Evolutionary conservation across 2,329 filamentous ascomycete genomes (phyloP), one percentile per base, ranked within the genome.

Genomic region (Diaporthe citriasiana): DNA sequence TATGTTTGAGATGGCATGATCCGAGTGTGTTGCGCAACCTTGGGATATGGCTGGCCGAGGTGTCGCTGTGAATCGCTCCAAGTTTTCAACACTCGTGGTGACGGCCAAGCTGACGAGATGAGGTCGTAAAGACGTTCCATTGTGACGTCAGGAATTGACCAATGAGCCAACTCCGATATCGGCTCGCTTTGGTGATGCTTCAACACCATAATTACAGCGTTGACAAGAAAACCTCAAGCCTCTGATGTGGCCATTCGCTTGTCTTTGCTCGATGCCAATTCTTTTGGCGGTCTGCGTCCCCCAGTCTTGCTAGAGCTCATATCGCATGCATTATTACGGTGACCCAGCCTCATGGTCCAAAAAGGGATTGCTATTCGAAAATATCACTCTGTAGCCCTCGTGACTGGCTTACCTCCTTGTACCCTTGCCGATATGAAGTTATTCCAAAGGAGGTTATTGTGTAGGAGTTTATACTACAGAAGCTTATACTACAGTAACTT

Each of bases 1-100:
- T 65, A 76, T 6, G 75, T 73, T 47, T 73, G 72, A 1, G 75
- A 45, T 5, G 70, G 56, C 75, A 76, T 76, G 45, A 7, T 66
- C 0, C 2, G 5, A 15, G 10, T 47, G 17, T 38, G 33, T 4
- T 19, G 5, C 5, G 25, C 22, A 8, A 8, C 17, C 4, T 40
- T n/a, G 1, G 17, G 12, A 19, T 25, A 13, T 50, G 12, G 17
- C 9, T 25, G 42, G 27, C 1, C 0, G 19, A 19, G 47, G 27
- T 40, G 15, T 12, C 13, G 19, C 19, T 3, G n/a, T 51, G 5
- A 25, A 51, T 25, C 4, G 4, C 13, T 2, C 9, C 9, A n/a
- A 13, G 4, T 27, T 47, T 19, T 19, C 19, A 35, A 12, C 4
- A 4, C 19, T 30, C 33, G 4, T 25, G 12, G 12, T n/a, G 25